Percentiles rank a stretch among this genome's conserved stretches.
phyloP scores from a whole-genome alignment of 257 asterid genomes.

The Capsicum pubescens region DNA sequence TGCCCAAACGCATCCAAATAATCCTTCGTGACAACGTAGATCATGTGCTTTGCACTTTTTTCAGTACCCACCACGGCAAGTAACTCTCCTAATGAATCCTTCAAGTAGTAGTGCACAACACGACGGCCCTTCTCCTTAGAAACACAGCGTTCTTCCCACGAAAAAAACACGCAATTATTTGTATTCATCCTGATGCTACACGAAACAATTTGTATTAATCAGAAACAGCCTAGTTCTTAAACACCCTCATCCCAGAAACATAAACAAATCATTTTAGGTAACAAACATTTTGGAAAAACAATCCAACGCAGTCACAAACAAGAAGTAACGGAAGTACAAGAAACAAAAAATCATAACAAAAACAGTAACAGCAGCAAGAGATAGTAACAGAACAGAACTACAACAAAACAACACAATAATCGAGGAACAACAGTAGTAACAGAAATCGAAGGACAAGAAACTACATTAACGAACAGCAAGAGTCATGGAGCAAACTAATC shows the following conservation, averaged over 20 bases:
- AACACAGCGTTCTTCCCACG: constrained; percentile 53
- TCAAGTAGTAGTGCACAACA: constrained; percentile 46
- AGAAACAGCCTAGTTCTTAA: neutral
- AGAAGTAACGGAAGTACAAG: neutral
- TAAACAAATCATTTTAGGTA: neutral
- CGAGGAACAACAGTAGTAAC: neutral
- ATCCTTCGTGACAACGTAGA: constrained; percentile 43
- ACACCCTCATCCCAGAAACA: constrained; percentile 21
- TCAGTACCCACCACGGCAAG: constrained; percentile 57
- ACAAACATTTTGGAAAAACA: neutral
- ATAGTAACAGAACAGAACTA: neutral
- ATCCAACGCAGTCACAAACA: neutral
- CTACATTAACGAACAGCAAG: neutral
- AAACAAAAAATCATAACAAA: too few species aligned
- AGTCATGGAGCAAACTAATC: neutral
- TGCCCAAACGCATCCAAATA: constrained; percentile 46
- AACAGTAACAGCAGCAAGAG: too few species aligned
- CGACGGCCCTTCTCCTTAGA: constrained; percentile 43
- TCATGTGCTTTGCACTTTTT: constrained; percentile 44
- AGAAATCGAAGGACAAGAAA: neutral
- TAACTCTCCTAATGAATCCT: constrained; percentile 38
- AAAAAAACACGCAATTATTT: constrained; percentile 32
- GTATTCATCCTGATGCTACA: constrained; percentile 48
- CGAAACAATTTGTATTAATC: constrained; percentile 9
- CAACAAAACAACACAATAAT: neutral